Percentiles rank a stretch among this genome's conserved stretches.
These are phyloP conservation scores for Castanea crenata DNA, from an alignment of 306 rosid species.

Conservation along the genomic window DNA sequence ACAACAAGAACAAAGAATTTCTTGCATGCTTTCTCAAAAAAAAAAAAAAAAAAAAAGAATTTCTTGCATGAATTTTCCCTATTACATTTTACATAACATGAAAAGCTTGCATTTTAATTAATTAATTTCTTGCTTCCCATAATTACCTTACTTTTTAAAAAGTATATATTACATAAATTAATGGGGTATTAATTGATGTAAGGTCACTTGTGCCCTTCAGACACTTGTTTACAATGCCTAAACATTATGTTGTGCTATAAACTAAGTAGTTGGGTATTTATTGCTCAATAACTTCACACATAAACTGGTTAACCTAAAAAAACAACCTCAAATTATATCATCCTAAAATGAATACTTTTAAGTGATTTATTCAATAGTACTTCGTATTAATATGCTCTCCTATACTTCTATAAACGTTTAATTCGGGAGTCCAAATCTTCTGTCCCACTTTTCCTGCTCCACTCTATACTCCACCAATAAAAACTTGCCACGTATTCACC, in stretches of 20 bases:
- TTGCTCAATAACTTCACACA: conserved; percentile 6
- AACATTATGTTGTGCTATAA: neutral
- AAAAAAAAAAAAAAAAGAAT: neutral
- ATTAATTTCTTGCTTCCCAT: neutral
- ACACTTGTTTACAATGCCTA: neutral
- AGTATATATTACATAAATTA: too few species aligned
- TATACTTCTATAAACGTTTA: neutral
- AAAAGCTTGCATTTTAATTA: neutral
- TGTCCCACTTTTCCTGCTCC: too few species aligned
- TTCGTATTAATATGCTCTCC: neutral
- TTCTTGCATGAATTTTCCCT: too few species aligned
- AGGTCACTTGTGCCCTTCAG: too few species aligned
- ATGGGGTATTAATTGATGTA: too few species aligned
- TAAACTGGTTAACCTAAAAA: neutral
- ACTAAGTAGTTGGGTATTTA: conserved; percentile 9
- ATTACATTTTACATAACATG: neutral
- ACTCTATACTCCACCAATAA: too few species aligned
- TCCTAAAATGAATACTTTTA: too few species aligned
- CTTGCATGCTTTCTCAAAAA: too few species aligned
- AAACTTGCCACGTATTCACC: too few species aligned
- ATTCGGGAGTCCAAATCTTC: too few species aligned
- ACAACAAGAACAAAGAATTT: neutral
- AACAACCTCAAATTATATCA: too few species aligned
- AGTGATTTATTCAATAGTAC: too few species aligned
- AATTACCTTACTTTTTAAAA: neutral